phyloP scores from a whole-genome alignment of 805 yeast species.

The Jamesozyma lodderae region DNA sequence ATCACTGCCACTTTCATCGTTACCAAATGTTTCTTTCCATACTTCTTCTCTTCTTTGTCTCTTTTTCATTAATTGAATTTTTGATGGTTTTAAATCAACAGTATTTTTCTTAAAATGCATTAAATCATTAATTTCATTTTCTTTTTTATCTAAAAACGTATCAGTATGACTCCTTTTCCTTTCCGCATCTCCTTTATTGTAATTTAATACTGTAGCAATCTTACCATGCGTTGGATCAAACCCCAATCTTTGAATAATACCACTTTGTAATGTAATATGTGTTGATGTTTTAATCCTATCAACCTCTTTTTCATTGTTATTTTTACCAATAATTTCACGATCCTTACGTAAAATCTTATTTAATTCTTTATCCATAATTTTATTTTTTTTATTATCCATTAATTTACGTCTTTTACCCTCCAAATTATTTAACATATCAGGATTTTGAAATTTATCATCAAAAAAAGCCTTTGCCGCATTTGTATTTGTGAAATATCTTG shows the following conservation, averaged over 20 bases:
- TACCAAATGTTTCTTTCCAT: constrained; percentile 24
- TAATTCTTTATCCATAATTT: constrained; percentile 28
- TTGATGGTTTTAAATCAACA: constrained; percentile 29
- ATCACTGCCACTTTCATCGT: constrained; percentile 24
- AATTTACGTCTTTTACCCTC: constrained; percentile 33
- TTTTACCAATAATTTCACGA: constrained; percentile 9
- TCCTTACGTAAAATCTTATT: constrained; percentile 9
- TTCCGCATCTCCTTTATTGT: not conserved
- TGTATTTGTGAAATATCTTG: constrained; percentile 30
- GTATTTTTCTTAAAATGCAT: constrained; percentile 29
- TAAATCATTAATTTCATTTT: constrained; percentile 19
- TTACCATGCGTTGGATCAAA: constrained; percentile 42
- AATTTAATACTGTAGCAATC: constrained; percentile 13
- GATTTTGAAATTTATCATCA: constrained; percentile 41
- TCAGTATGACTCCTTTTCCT: not conserved
- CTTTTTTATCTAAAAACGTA: not conserved
- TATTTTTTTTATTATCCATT: constrained; percentile 29
- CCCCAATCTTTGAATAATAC: constrained; percentile 37
- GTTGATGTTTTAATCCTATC: constrained; percentile 24
- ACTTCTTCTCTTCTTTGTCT: constrained; percentile 23
- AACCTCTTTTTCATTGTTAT: constrained; percentile 17
- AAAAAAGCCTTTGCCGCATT: constrained; percentile 43
- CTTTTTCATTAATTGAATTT: constrained; percentile 24
- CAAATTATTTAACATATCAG: constrained; percentile 36
- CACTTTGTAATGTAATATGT: constrained; percentile 34